Evolutionary conservation across 1,139 yeast species (phyloP).

Genomic region (Lodderomyces margitis): DNA sequence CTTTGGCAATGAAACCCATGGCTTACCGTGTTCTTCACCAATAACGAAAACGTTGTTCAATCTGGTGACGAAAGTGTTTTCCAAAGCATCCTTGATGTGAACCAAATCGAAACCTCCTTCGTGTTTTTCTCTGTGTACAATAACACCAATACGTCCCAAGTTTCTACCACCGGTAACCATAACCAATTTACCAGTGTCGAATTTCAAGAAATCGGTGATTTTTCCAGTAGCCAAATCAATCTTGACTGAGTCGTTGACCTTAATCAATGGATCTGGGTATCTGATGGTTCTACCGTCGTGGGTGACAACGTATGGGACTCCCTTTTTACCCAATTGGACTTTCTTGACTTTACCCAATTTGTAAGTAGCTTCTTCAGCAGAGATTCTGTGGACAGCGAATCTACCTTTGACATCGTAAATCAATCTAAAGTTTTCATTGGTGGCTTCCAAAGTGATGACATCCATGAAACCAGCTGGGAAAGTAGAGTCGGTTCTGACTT

Average conservation of each 20-base stretch:
- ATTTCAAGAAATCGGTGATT: conserved; percentile 87
- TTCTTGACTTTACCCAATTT: conserved; percentile 97
- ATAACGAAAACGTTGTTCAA: conserved; percentile 93
- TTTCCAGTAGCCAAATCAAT: conserved; percentile 94
- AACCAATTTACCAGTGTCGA: conserved; percentile 92
- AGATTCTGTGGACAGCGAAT: conserved; percentile 98
- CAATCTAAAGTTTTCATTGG: conserved; percentile 98
- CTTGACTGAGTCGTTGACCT: conserved; percentile 96
- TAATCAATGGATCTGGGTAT: conserved; percentile 97
- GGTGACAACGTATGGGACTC: conserved; percentile 96
- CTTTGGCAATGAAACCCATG: conserved; percentile 97
- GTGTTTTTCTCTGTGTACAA: conserved; percentile 98
- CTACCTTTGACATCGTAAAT: conserved; percentile 98
- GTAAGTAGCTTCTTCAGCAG: conserved; percentile 97
- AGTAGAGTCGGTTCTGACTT: conserved; percentile 98
- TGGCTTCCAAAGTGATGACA: conserved; percentile 93
- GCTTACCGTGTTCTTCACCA: conserved; percentile 94
- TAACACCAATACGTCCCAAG: conserved; percentile 99
- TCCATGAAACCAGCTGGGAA: conserved; percentile 99
- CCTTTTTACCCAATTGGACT: conserved; percentile 97
- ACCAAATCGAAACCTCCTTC: conserved; percentile 99
- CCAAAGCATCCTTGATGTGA: conserved; percentile 96
- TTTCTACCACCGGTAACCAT: conserved; percentile 99
- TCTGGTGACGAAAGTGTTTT: conserved; percentile 98
- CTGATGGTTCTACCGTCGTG: conserved; percentile 99